Conservation (phyloP, 495 filamentous ascomycete species). For the Aspergillus mulundensis region DNA sequence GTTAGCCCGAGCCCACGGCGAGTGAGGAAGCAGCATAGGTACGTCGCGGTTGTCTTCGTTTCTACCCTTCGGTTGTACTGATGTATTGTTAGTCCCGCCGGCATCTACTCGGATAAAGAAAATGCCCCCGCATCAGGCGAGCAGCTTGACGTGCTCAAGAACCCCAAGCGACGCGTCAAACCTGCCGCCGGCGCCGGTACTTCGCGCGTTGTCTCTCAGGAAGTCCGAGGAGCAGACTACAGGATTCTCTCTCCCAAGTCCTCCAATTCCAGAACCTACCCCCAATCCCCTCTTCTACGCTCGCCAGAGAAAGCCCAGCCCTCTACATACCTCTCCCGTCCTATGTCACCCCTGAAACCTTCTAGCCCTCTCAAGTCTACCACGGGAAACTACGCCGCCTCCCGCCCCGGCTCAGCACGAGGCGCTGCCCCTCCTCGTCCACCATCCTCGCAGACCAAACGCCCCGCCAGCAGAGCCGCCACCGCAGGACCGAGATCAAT, state of each 20-base stretch:
- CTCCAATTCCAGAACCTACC: conserved; percentile 67
- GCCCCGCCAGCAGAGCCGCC: conserved; percentile 26
- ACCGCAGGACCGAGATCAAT: conserved; percentile 27
- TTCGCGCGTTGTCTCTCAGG: conserved; percentile 50
- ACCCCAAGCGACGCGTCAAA: conserved; percentile 59
- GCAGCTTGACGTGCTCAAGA: conserved; percentile 40
- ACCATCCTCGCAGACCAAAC: conserved; percentile 29
- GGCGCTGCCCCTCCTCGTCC: conserved; percentile 11
- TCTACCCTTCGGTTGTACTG: conserved; percentile 11
- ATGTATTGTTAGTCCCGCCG: conserved; percentile 51
- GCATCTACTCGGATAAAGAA: conserved; percentile 70
- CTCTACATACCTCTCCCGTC: conserved; percentile 48
- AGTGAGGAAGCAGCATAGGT: conserved; percentile 61
- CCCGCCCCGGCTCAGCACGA: conserved; percentile 24
- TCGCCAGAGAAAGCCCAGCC: conserved; percentile 42
- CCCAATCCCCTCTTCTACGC: conserved; percentile 51
- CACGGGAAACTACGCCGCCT: conserved; percentile 18
- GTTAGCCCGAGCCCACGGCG: conserved; percentile 34
- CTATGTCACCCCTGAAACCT: conserved; percentile 52
- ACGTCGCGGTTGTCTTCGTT: conserved; percentile 18
- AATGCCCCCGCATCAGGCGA: conserved; percentile 52
- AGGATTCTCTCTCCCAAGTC: conserved; percentile 76
- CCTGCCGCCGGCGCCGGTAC: conserved; percentile 32
- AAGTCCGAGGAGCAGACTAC: conserved; percentile 44
- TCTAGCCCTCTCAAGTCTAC: conserved; percentile 48